Evolutionary conservation across 108 stramenopile genomes (phyloP).

Genomic region (Pseudonitzschia delicatissima): DNA sequence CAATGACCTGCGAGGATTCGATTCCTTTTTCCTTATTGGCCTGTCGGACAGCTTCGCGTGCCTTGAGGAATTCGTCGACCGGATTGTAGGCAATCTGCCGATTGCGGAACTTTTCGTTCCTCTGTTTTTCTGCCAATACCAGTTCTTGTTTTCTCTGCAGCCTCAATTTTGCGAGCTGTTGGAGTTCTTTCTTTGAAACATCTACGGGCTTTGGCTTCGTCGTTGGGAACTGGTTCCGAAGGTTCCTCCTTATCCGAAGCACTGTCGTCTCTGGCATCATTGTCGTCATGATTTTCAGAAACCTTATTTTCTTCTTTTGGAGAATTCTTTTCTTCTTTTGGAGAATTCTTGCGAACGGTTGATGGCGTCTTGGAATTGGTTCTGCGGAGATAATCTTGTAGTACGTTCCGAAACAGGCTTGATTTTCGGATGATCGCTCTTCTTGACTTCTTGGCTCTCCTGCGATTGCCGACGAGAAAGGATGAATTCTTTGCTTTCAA

Average conservation of each 20-base stretch:
- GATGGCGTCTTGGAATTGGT: no score
- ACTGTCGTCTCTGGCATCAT: no score
- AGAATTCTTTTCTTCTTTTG: no score
- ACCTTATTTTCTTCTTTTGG: no score
- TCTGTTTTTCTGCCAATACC: no score
- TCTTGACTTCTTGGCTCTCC: background rate
- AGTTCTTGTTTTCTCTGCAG: background rate
- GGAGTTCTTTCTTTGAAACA: background rate
- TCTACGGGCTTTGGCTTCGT: background rate
- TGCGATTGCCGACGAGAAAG: constrained; percentile 1
- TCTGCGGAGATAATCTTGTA: no score
- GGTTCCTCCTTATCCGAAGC: background rate
- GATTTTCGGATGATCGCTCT: background rate
- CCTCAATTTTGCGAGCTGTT: background rate
- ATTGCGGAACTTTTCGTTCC: no score
- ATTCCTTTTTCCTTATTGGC: background rate
- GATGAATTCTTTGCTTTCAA: constrained; percentile 6
- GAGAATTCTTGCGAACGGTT: no score
- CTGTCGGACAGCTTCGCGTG: background rate
- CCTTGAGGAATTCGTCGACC: background rate
- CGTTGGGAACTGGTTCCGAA: background rate
- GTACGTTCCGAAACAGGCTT: no score
- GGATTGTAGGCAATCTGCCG: background rate
- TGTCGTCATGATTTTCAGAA: no score
- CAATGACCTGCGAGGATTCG: background rate